phyloP scores from a whole-genome alignment of 805 yeast genomes.

The Lipomyces starkeyi region DNA sequence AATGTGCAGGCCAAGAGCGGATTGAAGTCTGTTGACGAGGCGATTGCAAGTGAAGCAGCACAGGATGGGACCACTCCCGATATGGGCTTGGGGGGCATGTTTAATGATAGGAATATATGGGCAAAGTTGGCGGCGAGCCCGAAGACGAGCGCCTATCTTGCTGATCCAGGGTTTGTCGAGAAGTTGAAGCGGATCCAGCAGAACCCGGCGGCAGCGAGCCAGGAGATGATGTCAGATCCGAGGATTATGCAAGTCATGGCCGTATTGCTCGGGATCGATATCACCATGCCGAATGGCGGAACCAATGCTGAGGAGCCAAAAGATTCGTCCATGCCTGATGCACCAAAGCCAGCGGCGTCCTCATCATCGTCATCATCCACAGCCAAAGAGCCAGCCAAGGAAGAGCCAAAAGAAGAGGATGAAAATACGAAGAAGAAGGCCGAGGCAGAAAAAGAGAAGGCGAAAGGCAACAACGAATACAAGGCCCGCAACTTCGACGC shows the following conservation, averaged over 20 bases:
- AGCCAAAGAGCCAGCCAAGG: constrained; percentile 39
- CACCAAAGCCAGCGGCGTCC: constrained; percentile 41
- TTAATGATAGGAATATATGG: constrained; percentile 79
- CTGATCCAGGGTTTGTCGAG: constrained; percentile 81
- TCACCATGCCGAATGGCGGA: constrained; percentile 46
- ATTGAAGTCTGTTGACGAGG: constrained; percentile 67
- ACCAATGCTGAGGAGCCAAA: constrained; percentile 37
- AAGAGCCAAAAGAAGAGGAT: constrained; percentile 47
- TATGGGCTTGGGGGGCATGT: constrained; percentile 76
- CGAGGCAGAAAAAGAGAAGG: constrained; percentile 63
- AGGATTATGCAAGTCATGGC: constrained; percentile 89
- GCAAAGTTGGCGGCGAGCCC: constrained; percentile 81
- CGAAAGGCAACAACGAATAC: constrained; percentile 84
- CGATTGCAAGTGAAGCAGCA: constrained; percentile 57
- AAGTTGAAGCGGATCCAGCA: constrained; percentile 60
- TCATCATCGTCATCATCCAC: constrained; percentile 39
- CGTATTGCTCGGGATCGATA: constrained; percentile 77
- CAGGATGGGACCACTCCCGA: constrained; percentile 59
- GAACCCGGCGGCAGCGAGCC: constrained; percentile 77
- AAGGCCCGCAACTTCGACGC: constrained; percentile 88
- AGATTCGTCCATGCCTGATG: constrained; percentile 42
- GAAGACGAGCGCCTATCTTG: constrained; percentile 82
- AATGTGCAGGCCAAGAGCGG: constrained; percentile 92
- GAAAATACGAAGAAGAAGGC: constrained; percentile 44
- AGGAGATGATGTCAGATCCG: constrained; percentile 76